Base-by-base conservation (phyloP, 768 basidiomycete genomes). In the Rhodotorula toruloides region DNA sequence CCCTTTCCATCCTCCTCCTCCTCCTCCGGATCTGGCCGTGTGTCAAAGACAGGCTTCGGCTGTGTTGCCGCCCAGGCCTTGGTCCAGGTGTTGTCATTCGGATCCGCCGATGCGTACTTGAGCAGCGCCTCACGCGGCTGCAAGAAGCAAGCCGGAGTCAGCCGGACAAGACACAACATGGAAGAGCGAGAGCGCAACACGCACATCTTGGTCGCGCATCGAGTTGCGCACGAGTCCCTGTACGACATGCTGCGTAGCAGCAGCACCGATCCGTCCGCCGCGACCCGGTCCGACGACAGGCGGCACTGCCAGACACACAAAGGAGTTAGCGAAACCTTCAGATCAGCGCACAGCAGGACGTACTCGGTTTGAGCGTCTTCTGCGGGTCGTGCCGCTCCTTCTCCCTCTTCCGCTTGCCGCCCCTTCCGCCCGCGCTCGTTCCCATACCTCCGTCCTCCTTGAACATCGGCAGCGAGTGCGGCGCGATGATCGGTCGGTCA, bases 91-190 rank as follows among this genome's bases (percentile, higher is more conserved):
- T 74, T 85, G 76, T 94, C 87, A 67, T 83, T 79, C 49, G 89
- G 87, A 68, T 86, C 86, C 63, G 79, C 76, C 25, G 87, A 79
- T 40, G 96, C 96, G 73, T 92, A 97, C 79, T 86, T 91, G 82
- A 98, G 88, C 61, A 99, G 80, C 7, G 96, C 96, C 79, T 96
- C 93, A 68, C 96, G 87, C 48, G 96, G 96, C 94, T 98, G 79
- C 31, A 22, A 8, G 2, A 22, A n/a, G 4, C 3, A 9, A 34
- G 27, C 17, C 16, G 8, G n/a, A 39, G 22, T 75, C 53, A 32
- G 73, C 69, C n/a, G 54, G 27, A 14, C 49, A 36, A 16, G 39
- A 21, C 56, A 32, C 29, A 6, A 12, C n/a, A 25, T 34, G 52
- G 44, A n/a, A 31, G 36, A 2, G 40, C 25, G 34, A 9, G 31